Evolutionary conservation across 768 basidiomycete genomes (phyloP).

Genomic region (Boletus speciosus): DNA sequence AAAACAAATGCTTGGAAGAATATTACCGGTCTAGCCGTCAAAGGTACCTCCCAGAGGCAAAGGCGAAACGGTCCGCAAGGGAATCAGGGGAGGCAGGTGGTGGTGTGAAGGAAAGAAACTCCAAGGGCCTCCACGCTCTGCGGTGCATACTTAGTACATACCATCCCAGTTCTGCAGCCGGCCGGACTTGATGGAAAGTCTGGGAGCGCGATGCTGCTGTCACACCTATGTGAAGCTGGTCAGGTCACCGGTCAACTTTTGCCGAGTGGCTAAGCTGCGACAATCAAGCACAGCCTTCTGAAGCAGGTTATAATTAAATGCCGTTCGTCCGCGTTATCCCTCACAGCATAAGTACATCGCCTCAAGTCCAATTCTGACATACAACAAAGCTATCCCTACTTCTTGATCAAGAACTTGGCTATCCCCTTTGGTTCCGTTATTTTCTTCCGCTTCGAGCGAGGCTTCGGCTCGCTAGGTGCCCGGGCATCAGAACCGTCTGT

Average conservation of each 20-base stretch:
- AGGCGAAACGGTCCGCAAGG: constrained; percentile 35
- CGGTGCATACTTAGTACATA: not conserved
- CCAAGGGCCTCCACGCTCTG: not conserved
- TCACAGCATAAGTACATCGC: not conserved
- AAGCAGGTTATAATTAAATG: not conserved
- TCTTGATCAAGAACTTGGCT: constrained; percentile 44
- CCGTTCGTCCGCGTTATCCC: not conserved
- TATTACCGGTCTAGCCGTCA: constrained; percentile 23
- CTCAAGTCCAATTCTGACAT: not conserved
- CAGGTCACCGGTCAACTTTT: not conserved
- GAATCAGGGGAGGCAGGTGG: constrained; percentile 18
- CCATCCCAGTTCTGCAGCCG: not conserved
- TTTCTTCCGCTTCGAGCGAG: constrained; percentile 30
- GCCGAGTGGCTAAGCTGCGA: not conserved
- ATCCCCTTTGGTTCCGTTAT: constrained; percentile 37
- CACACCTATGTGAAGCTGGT: not conserved
- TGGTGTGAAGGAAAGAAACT: constrained; percentile 18
- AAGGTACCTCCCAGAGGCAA: constrained; percentile 30
- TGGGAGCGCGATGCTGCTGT: constrained; percentile 2
- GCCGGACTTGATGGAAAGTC: constrained; percentile 5
- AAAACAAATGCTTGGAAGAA: constrained; percentile 3
- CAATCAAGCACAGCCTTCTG: constrained; percentile 20
- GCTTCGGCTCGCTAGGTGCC: constrained; percentile 1
- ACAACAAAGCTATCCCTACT: constrained; percentile 16
- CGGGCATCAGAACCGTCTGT: constrained; percentile 39